phyloP scores from a whole-genome alignment of 345 rosid genomes.

The Firmiana major region DNA sequence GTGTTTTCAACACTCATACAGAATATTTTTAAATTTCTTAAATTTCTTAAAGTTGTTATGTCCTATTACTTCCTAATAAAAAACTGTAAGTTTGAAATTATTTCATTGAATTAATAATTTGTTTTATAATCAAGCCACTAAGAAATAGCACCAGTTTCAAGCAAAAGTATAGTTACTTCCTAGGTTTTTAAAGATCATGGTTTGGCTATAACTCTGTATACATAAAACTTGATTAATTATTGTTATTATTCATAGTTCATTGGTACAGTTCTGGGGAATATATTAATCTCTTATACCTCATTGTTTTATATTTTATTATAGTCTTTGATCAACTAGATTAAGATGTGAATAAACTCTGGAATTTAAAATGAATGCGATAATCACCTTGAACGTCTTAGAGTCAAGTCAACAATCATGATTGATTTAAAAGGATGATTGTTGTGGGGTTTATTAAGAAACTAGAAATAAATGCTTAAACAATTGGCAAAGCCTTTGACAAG shows the following conservation, averaged over 20 bases:
- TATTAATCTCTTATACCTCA: background rate
- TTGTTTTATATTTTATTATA: background rate
- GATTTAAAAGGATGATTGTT: background rate
- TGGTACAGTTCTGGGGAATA: background rate
- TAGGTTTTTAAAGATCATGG: too few relatives aligned
- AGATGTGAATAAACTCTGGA: background rate
- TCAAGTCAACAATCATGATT: background rate
- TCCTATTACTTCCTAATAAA: too few relatives aligned
- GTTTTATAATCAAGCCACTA: too few relatives aligned
- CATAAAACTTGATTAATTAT: background rate
- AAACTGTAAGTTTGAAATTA: too few relatives aligned
- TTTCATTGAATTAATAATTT: too few relatives aligned
- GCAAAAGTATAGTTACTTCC: too few relatives aligned
- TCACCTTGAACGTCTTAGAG: background rate
- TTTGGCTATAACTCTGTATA: background rate
- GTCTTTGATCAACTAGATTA: background rate
- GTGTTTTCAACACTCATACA: too few relatives aligned
- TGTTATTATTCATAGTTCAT: background rate
- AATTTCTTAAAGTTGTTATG: too few relatives aligned
- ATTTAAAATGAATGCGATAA: background rate
- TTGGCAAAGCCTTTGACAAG: background rate
- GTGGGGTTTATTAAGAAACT: background rate
- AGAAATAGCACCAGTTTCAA: too few relatives aligned
- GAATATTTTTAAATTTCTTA: too few relatives aligned
- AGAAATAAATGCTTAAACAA: background rate